A percentile compares a stretch with the other conserved stretches of the same genome.
These are phyloP conservation scores for Arachnopeziza araneosa DNA, from an alignment of 2,329 filamentous ascomycete genomes.

Conservation along the genomic window DNA sequence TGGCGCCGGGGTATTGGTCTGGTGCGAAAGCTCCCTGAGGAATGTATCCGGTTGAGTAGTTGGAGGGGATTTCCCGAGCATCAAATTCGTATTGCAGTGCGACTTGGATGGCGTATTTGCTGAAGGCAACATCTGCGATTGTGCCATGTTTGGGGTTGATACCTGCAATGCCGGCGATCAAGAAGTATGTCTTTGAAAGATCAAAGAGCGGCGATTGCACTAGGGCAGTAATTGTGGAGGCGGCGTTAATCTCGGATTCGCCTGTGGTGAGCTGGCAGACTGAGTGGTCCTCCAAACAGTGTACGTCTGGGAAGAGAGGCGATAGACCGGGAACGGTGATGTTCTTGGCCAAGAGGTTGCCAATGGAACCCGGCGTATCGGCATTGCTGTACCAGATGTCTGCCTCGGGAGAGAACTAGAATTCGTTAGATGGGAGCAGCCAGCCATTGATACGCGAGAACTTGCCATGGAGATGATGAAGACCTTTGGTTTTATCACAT, in stretches of 20 bases:
- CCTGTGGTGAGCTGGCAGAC: conserved; percentile 67
- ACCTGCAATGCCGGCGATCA: conserved; percentile 69
- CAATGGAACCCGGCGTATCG: conserved; percentile 39
- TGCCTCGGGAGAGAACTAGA: conserved; percentile 56
- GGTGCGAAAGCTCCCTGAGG: conserved; percentile 54
- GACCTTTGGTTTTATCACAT: conserved; percentile 43
- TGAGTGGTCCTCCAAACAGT: conserved; percentile 54
- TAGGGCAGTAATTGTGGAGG: conserved; percentile 57
- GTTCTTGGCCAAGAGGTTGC: conserved; percentile 50
- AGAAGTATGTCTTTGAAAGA: conserved; percentile 62
- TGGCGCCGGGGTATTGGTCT: conserved; percentile 48
- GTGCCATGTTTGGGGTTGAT: conserved; percentile 64
- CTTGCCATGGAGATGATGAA: conserved; percentile 58
- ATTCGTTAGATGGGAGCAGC: neutral
- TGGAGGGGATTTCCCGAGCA: conserved; percentile 57
- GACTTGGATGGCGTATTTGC: conserved; percentile 66
- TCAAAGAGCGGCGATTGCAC: conserved; percentile 58
- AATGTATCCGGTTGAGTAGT: conserved; percentile 64
- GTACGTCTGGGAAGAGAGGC: conserved; percentile 57
- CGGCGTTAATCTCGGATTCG: conserved; percentile 71
- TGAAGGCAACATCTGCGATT: conserved; percentile 60
- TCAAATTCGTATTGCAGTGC: conserved; percentile 74
- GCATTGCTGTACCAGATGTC: conserved; percentile 55
- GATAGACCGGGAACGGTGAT: conserved; percentile 58
- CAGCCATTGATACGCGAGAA: neutral